Base-by-base conservation (phyloP, 805 yeast species). In the Starmerella davenportii region DNA sequence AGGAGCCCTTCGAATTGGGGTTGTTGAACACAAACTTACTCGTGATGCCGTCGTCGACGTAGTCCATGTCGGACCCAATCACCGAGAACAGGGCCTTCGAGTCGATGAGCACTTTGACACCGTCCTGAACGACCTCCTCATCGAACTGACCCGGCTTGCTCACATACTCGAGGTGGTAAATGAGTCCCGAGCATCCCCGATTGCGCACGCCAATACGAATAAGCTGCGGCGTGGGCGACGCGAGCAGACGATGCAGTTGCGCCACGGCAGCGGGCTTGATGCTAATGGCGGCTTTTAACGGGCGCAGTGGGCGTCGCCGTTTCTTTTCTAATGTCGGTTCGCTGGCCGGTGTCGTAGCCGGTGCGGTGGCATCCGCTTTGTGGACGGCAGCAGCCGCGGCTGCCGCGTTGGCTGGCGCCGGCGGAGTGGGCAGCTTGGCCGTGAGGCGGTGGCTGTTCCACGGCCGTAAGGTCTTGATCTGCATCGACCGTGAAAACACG, bases 31-130 rank as follows among this genome's bases (percentile, higher is more conserved):
- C 82, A 56, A 90, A 90, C 52, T 92, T 71, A 13, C 90, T 75
- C 24, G 84, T 70, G 45, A 90, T 64, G 57, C 82, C 85, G 53
- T 90, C 95, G 54, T 90, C 96, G 36, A 81, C 66, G 94, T 95
- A 90, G 60, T 90, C 98, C 98, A 90, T 90, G 59, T 85, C 93
- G 4, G 93, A 78, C 1, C 98, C 98, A 42, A 90, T 93, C 34
- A 90, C 85, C 49, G 92, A 77, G 58, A 90, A 85, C 39, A 90
- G 66, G 0, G 98, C 98, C 58, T 90, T 90, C 21, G 96, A 87
- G 57, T 90, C 98, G 34, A 90, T 81, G 39, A 85, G 66, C 2
- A 90, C 92, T 56, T 74, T 79, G 30, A 90, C 92, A 27, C 93
- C 95, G 52, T 85, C 94, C 61, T 87, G 96, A 4, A 49, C 81